These are phyloP conservation scores for Porogramme epimiltina DNA, from an alignment of 1,284 basidiomycete species.

Conservation along the genomic window DNA sequence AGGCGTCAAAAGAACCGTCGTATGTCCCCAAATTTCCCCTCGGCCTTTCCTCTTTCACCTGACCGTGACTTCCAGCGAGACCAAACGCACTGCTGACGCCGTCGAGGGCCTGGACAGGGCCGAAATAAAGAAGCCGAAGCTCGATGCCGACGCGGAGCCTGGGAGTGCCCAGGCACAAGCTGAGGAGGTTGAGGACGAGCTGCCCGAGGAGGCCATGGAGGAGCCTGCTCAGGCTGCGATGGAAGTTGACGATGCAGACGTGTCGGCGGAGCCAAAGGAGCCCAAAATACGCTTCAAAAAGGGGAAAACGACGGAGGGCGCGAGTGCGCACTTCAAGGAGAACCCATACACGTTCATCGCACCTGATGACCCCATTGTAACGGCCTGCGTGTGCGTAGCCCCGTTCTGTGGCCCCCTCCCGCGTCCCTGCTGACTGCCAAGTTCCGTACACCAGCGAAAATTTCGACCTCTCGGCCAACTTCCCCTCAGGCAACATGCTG, in stretches of 20 bases:
- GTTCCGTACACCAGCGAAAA: too few relatives aligned
- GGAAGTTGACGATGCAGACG: constrained; percentile 22
- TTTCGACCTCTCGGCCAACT: constrained; percentile 73
- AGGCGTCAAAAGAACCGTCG: constrained; percentile 22
- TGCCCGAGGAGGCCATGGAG: constrained; percentile 21
- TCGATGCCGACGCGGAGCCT: constrained; percentile 30
- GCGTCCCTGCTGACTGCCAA: too few relatives aligned
- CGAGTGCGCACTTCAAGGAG: constrained; percentile 76
- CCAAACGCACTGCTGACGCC: constrained; percentile 50
- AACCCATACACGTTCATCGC: constrained; percentile 87
- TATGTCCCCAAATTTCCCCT: constrained; percentile 16
- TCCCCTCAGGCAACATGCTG: constrained; percentile 78
- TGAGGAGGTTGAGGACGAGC: constrained; percentile 8
- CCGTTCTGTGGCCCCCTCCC: too few relatives aligned
- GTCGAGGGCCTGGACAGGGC: constrained; percentile 38
- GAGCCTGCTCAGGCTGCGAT: constrained; percentile 13
- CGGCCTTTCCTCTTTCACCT: background rate
- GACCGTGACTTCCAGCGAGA: background rate
- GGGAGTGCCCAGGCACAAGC: background rate
- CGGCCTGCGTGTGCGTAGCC: constrained; percentile 64
- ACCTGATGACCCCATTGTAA: constrained; percentile 69
- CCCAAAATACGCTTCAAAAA: constrained; percentile 27
- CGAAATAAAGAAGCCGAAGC: constrained; percentile 51
- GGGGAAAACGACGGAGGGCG: constrained; percentile 32
- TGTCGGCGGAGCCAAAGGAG: background rate